Percentiles rank a stretch among this genome's conserved stretches.
These are phyloP conservation scores for Trametes sp. DNA, from an alignment of 1,284 basidiomycete genomes.

Conservation along the genomic window DNA sequence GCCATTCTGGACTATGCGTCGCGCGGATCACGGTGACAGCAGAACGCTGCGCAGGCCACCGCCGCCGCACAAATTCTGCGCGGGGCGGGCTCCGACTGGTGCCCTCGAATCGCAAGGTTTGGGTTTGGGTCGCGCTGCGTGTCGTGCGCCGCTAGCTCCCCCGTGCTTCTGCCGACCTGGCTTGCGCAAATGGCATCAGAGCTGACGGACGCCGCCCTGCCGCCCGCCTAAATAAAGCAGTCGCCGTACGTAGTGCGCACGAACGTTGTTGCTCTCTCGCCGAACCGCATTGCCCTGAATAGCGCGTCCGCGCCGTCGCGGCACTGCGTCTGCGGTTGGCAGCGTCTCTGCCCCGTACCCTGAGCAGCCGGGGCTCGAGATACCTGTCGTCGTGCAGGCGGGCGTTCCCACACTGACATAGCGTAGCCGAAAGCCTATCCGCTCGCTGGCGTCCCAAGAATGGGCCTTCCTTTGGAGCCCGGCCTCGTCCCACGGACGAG, in stretches of 20 bases:
- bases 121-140: not conserved
- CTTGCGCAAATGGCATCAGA: not conserved
- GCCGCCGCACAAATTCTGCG: no score
- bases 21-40: constrained; percentile 5
- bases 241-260: not conserved
- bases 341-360: not conserved
- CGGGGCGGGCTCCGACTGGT: no score
- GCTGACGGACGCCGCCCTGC: not conserved
- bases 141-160: not conserved
- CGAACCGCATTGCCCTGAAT: no score
- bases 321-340: not conserved
- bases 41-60: not conserved
- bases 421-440: constrained; percentile 9
- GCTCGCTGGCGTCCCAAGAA: not conserved
- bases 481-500: not conserved
- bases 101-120: not conserved
- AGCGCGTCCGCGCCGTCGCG: not conserved
- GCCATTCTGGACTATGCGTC: not conserved
- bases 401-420: not conserved
- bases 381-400: not conserved
- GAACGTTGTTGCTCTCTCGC: not conserved
- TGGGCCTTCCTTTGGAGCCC: not conserved
- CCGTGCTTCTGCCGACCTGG: constrained; percentile 4
- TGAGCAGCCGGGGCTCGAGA: not conserved
- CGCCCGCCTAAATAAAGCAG: not conserved